Evolutionary conservation across 306 rosid species (phyloP).

Genomic region (Rubus idaeus): DNA sequence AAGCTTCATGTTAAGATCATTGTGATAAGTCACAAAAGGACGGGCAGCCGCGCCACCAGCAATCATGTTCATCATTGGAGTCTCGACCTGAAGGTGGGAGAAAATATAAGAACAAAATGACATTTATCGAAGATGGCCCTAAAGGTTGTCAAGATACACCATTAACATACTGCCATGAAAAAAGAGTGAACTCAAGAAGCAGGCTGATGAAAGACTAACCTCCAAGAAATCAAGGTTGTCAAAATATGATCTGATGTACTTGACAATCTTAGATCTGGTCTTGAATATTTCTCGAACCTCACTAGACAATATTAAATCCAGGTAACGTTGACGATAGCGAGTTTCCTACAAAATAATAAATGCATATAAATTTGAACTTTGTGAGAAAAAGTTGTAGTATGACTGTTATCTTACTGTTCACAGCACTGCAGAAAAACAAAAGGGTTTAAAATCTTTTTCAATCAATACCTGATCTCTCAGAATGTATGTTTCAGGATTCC

Average conservation of each 20-base stretch:
- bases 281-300: conserved; percentile 87
- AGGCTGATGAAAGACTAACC: conserved; percentile 47
- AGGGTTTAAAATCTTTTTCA: background rate
- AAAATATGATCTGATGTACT: conserved; percentile 67
- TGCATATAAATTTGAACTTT: background rate
- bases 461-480: conserved; percentile 65
- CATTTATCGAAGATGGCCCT: background rate
- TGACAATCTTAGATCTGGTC: conserved; percentile 66
- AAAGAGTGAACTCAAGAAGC: background rate
- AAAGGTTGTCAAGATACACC: too few species aligned
- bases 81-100: conserved; percentile 67
- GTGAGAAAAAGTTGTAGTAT: background rate
- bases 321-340: conserved; percentile 79
- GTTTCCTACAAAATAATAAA: conserved; percentile 57
- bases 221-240: conserved; percentile 84
- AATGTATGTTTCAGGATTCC: conserved; percentile 80
- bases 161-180: background rate
- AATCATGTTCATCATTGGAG: conserved; percentile 99
- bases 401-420: background rate
- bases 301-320: conserved; percentile 80
- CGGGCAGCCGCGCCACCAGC: conserved; percentile 98
- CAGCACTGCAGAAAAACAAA: background rate
- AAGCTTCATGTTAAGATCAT: conserved; percentile 82
- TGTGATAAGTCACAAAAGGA: conserved; percentile 89
- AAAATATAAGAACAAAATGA: conserved; percentile 10